phyloP scores from a whole-genome alignment of 306 rosid species.

The Carpinus fangiana region DNA sequence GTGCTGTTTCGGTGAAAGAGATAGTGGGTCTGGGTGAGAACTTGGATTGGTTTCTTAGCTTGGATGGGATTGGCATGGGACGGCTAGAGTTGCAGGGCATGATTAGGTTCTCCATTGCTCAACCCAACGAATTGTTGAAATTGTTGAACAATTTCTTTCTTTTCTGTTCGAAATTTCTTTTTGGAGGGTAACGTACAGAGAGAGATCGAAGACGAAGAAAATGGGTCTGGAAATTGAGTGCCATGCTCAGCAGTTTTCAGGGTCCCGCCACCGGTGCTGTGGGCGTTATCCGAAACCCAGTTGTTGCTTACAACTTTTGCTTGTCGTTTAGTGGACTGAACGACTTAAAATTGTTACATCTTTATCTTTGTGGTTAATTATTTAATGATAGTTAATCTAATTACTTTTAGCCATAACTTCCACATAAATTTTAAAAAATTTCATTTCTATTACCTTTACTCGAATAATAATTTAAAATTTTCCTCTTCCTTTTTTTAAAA shows the following conservation, averaged over 20 bases:
- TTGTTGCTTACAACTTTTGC: too few species aligned
- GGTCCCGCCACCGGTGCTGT: neutral
- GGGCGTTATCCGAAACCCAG: too few species aligned
- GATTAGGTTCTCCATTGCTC: slow-evolving; percentile 52
- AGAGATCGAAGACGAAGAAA: neutral
- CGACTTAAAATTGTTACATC: too few species aligned
- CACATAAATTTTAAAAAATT: too few species aligned
- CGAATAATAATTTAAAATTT: too few species aligned
- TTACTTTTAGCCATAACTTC: too few species aligned
- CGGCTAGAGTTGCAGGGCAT: slow-evolving; percentile 47
- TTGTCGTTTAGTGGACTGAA: too few species aligned
- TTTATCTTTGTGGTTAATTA: too few species aligned
- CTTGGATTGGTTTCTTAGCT: slow-evolving; percentile 33
- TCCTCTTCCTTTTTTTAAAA: too few species aligned
- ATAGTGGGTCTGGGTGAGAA: slow-evolving; percentile 38
- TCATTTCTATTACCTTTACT: too few species aligned
- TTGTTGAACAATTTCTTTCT: neutral
- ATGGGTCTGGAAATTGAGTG: neutral
- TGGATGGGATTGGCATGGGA: slow-evolving; percentile 35
- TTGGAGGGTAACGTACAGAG: neutral
- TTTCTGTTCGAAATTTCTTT: neutral
- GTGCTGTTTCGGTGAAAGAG: slow-evolving; percentile 32
- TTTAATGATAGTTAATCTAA: too few species aligned
- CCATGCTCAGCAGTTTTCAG: neutral
- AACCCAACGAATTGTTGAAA: slow-evolving; percentile 11